Evolutionary conservation across 371 early-diverging fungal genomes (phyloP), one percentile per base, ranked within the genome.

Genomic region (Lichtheimia ramosa): DNA sequence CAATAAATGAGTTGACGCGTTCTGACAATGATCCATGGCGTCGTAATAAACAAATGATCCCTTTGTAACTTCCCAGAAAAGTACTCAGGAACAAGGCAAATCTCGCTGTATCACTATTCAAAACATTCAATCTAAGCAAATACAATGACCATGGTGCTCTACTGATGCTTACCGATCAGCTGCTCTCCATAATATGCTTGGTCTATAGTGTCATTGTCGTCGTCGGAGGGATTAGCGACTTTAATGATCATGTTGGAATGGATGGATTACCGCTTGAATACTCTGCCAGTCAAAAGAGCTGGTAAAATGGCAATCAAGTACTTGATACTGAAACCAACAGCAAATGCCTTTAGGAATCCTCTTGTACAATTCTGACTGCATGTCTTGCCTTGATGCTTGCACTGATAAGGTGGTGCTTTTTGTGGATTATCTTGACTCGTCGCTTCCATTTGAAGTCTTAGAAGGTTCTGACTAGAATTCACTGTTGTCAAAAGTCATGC

Each of bases 41-140:
- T 28, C 93, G 86, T 73, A 92, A 66, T 2, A 70, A 57, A 74
- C 93, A 94, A 34, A 92, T 73, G 14, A 86, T 75, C 4, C 79
- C 89, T 71, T 92, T 92, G 81, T 94, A 94, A 7, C 84, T 69
- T 23, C 89, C 86, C 28, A 91, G 82, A 59, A 91, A 89, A 0
- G 84, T 79, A 21, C 93, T 87, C 54, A 94, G 67, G 69, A 93
- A 94, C 52, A 91, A 73, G 12, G 94, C 91, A 77, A 94, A 94
- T 34, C 80, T 74, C 0, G 80, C 64, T 0, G 93, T 94, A 69
- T 94, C 95, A 54, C 80, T 79, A 61, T 59, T 7, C 23, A 54
- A 28, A 48, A 3, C 24, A 13, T 18, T 20, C 10, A 3, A 51
- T 8, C 8, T 25, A 14, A 5, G 23, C 4, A 27, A 3, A 25